Evolutionary conservation across 306 rosid species (phyloP).

Genomic region (apple (Malus domestica)): ASM211411v1 NC_041803.1:13002001-13002500

Average conservation of each 20-base stretch:
- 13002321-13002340: neutral
- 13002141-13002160: constrained; percentile 2
- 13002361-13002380: neutral
- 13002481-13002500: neutral
- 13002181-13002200: neutral
- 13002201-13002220: neutral
- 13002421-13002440: too few species aligned
- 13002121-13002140: neutral
- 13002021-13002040: constrained; percentile 13
- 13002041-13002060: constrained; percentile 10
- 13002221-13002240: neutral
- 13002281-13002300: neutral
- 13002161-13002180: neutral
- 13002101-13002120: neutral
- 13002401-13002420: neutral
- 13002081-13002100: constrained; percentile 6
- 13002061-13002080: constrained; percentile 15
- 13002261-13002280: neutral
- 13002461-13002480: too few species aligned
- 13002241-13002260: neutral
- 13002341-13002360: too few species aligned
- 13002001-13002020: neutral
- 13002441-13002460: too few species aligned
- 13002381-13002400: neutral
- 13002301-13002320: neutral